phyloP scores from a whole-genome alignment of 1,284 basidiomycete species.

The Trichosporon coremiiforme region DNA sequence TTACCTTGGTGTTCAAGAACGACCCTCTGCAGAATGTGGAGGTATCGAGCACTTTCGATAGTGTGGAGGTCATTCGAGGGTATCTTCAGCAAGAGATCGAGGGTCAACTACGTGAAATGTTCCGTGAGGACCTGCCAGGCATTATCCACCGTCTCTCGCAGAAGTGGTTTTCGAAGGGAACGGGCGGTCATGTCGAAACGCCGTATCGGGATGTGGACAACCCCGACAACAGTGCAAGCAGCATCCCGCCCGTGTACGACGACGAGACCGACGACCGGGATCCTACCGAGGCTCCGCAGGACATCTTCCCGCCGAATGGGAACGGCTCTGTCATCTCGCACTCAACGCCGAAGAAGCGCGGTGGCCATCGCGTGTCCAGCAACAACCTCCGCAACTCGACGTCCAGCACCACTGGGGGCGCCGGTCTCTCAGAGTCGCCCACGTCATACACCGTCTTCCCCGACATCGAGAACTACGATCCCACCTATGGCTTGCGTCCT shows the following conservation, averaged over 20 bases:
- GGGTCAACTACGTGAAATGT: conserved; percentile 95
- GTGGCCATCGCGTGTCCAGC: not conserved
- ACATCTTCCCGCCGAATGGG: conserved; percentile 20
- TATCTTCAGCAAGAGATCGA: conserved; percentile 98
- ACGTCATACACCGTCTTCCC: conserved; percentile 64
- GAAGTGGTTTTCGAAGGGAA: conserved; percentile 67
- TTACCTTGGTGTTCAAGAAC: conserved; percentile 99
- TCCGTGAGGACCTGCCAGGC: conserved; percentile 91
- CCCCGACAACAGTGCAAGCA: conserved; percentile 38
- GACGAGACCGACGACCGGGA: conserved; percentile 57
- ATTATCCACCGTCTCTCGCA: conserved; percentile 97
- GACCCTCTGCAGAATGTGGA: conserved; percentile 98
- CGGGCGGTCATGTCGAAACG: conserved; percentile 53
- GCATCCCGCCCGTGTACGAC: conserved; percentile 58
- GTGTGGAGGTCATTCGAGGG: conserved; percentile 94
- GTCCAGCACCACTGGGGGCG: conserved; percentile 28
- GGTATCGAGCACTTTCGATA: conserved; percentile 97
- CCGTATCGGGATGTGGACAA: conserved; percentile 47
- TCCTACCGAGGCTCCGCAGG: conserved; percentile 34
- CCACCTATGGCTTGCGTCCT: conserved; percentile 94
- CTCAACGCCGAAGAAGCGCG: conserved; percentile 16
- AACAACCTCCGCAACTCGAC: conserved; percentile 15
- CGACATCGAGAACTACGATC: conserved; percentile 89
- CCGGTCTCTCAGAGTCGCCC: conserved; percentile 49
- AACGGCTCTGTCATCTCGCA: conserved; percentile 13